phyloP scores from a whole-genome alignment of 108 stramenopile genomes.

The Skeletonema marinoi region DNA sequence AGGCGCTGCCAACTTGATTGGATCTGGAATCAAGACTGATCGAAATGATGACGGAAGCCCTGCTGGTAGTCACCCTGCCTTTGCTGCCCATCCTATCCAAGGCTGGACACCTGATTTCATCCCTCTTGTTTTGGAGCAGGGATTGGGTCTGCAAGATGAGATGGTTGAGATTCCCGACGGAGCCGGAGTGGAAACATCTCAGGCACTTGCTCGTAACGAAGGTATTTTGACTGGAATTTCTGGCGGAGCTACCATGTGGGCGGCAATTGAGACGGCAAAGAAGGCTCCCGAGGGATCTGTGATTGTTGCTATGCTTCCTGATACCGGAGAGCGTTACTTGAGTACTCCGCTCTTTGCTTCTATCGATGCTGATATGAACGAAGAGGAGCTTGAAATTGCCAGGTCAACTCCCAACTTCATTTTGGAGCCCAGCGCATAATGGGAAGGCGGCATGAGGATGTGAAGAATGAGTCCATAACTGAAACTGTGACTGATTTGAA shows the following conservation, averaged over 20 bases:
- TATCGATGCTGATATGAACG: constrained; percentile 82
- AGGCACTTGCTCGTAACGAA: constrained; percentile 75
- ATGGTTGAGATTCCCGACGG: constrained; percentile 51
- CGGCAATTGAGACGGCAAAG: constrained; percentile 76
- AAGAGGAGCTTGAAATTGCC: constrained; percentile 71
- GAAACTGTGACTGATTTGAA: no score
- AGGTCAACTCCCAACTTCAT: constrained; percentile 55
- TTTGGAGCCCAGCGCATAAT: constrained; percentile 24
- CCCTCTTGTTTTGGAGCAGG: constrained; percentile 64
- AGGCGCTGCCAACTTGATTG: constrained; percentile 61
- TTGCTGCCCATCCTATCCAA: constrained; percentile 45
- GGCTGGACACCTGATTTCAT: constrained; percentile 89
- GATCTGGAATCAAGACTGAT: constrained; percentile 59
- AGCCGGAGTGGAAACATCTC: constrained; percentile 56
- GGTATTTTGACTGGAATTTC: constrained; percentile 76
- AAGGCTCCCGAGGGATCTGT: constrained; percentile 62
- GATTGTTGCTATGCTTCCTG: constrained; percentile 75
- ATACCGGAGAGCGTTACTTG: constrained; percentile 86
- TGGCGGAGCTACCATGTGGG: constrained; percentile 74
- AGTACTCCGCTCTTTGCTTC: constrained; percentile 77
- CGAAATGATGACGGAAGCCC: constrained; percentile 63
- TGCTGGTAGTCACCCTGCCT: constrained; percentile 54
- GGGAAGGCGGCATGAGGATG: no score
- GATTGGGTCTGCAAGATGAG: constrained; percentile 51
- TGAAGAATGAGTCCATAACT: no score